Evolutionary conservation across 2,329 filamentous ascomycete species (phyloP).

Genomic region (Hypoxylon sp.): DNA sequence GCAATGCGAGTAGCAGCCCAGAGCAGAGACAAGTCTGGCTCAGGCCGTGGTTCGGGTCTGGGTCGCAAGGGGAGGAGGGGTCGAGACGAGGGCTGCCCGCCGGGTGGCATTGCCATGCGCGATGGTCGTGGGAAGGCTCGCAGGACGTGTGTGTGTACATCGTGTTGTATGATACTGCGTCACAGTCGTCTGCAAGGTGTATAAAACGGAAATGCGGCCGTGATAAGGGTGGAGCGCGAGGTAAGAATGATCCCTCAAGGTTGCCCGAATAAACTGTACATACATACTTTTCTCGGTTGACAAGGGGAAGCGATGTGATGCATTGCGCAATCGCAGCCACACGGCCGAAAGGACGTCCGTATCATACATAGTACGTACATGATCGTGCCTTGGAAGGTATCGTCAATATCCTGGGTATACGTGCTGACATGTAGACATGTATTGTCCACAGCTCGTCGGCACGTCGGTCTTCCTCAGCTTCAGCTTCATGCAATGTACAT

Average conservation of each 20-base stretch:
- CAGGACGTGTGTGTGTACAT: conserved; percentile 1
- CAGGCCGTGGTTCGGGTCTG: conserved; percentile 27
- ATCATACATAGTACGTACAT: no score
- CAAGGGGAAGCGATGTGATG: no score
- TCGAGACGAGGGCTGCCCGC: no score
- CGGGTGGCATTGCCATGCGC: conserved; percentile 10
- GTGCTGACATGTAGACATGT: no score
- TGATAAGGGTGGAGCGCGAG: conserved; percentile 23
- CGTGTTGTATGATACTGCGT: conserved; percentile 23
- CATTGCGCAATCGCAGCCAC: conserved; percentile 17
- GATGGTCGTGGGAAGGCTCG: no score
- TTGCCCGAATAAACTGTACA: no score
- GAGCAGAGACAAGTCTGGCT: conserved; percentile 30
- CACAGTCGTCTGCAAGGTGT: conserved; percentile 43
- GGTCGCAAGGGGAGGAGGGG: conserved; percentile 23
- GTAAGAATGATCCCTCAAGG: no score
- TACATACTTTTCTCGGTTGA: no score
- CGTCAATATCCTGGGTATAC: no score
- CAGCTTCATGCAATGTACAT: conserved; percentile 12
- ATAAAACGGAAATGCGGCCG: conserved; percentile 40
- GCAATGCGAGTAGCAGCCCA: conserved; percentile 32
- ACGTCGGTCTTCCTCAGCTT: no score
- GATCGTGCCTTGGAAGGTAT: no score
- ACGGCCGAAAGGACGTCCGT: conserved; percentile 28
- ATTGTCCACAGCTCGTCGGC: no score